phyloP scores from a whole-genome alignment of 2,329 filamentous ascomycete genomes.

The Dichotomopilus funicola region DNA sequence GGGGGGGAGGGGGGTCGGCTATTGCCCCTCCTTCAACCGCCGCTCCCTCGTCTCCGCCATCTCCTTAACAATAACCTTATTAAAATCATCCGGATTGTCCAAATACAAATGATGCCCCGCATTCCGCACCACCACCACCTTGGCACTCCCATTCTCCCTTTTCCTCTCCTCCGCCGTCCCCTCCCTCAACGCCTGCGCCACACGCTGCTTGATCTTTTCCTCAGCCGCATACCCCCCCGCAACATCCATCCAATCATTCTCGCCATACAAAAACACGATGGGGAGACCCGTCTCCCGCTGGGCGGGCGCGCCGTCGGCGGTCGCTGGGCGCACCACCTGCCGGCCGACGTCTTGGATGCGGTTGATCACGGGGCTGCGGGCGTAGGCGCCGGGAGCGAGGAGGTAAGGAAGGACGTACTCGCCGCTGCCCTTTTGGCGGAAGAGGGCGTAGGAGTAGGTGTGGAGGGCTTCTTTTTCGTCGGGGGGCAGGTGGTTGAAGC shows the following conservation, averaged over 20 bases:
- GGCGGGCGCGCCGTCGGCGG: constrained; percentile 25
- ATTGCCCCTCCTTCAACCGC: neutral
- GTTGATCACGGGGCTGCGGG: constrained; percentile 78
- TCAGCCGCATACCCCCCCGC: constrained; percentile 74
- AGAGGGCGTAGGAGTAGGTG: constrained; percentile 89
- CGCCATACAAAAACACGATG: constrained; percentile 90
- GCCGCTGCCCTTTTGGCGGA: constrained; percentile 83
- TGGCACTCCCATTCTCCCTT: constrained; percentile 71
- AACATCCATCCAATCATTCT: constrained; percentile 98
- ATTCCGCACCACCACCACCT: constrained; percentile 67
- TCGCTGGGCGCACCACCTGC: constrained; percentile 45
- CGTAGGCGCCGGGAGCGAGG: constrained; percentile 87
- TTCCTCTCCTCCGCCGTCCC: constrained; percentile 62
- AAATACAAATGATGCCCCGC: constrained; percentile 56
- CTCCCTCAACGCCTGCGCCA: constrained; percentile 50
- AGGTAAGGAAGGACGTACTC: constrained; percentile 93
- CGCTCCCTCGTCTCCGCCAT: constrained; percentile 42
- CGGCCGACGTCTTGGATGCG: constrained; percentile 81
- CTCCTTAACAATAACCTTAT: constrained; percentile 46
- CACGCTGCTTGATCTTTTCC: constrained; percentile 68
- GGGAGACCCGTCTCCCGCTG: constrained; percentile 62
- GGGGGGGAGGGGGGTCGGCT: neutral
- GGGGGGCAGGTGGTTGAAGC: constrained; percentile 80
- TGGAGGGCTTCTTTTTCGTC: constrained; percentile 80
- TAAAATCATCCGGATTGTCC: constrained; percentile 54